Base-by-base conservation (phyloP, 306 rosid species). In the Spatholobus suberectus region DNA sequence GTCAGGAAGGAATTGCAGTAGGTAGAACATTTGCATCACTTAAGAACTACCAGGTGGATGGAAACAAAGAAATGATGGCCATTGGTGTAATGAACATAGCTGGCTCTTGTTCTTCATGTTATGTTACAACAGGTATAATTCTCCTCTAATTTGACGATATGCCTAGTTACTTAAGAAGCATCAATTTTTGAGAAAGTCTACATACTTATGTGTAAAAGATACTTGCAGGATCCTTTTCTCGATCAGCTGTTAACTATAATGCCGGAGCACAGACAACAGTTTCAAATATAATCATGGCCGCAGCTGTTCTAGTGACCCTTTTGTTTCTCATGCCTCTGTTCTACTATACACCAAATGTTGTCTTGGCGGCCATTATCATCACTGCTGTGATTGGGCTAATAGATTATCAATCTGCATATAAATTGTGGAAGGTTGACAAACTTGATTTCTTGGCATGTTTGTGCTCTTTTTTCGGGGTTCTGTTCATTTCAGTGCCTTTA, bases 21-120 rank as follows among this genome's bases (percentile, higher is more conserved):
- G 99, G 98, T 58, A 94, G 98, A 85, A 96, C 98, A 78, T 92
- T 96, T 87, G 98, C 99, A 35, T 62, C 97, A 43, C 82, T 96
- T 80, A 69, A 91, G 82, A 96, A 92, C 84, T 96, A 96, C 86
- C 99, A 96, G 84, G 97, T 94, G 17, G 99, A 96, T 79, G 99
- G 98, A 85, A 96, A 96, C 90, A 96, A 96, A 87, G 99, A 96
- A 88, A 94, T 96, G 98, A 94, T 93, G 91, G 99, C 97, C 32
- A 90, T 96, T 72, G 99, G 98, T 54, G 49, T 96, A 21, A 94
- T 90, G 99, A 96, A 94, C 91, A 88, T 96, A 8, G 94, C 90
- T 66, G 99, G 98, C 49, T 94, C 97, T 78, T 92, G 91, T 80
- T 88, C 91, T 82, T 96, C 99, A 47, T 94, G 99, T 68, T 96